Conservation (phyloP, 1,139 yeast genomes). For the Sugiyamaella xylanicola region DNA sequence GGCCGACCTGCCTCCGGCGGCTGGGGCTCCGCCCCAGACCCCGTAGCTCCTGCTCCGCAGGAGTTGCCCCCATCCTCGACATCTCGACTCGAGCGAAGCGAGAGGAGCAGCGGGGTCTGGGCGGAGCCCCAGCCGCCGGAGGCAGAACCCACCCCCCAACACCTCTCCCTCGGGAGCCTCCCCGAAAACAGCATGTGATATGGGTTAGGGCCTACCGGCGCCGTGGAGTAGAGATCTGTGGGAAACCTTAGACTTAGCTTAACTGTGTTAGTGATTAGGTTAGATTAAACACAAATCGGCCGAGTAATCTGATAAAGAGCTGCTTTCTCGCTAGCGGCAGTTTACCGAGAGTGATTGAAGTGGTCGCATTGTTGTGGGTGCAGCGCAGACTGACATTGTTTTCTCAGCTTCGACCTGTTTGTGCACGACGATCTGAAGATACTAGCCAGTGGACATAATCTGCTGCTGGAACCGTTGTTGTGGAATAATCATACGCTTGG, state of each 20-base stretch:
- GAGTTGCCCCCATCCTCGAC: not conserved
- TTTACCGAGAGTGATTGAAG: no score
- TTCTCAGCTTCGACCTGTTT: no score
- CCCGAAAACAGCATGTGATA: no score
- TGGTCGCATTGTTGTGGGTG: no score
- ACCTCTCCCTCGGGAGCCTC: no score
- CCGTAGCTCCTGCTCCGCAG: not conserved
- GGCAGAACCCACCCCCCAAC: not conserved
- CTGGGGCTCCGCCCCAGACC: not conserved
- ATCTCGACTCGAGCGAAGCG: not conserved
- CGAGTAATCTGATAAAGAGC: not conserved
- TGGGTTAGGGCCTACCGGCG: not conserved
- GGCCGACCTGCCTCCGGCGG: not conserved
- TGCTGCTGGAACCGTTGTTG: no score
- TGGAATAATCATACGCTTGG: no score
- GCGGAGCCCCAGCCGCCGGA: not conserved
- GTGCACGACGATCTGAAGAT: no score
- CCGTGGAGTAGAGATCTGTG: not conserved
- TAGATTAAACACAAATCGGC: not conserved
- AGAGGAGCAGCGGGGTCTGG: not conserved
- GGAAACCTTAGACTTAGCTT: not conserved
- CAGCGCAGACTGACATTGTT: no score
- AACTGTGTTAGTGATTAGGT: not conserved
- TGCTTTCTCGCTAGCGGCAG: not conserved
- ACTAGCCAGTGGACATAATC: no score